These are phyloP conservation scores for Trichoderma polysporum DNA, from an alignment of 2,329 filamentous ascomycete species.

Conservation along the genomic window DNA sequence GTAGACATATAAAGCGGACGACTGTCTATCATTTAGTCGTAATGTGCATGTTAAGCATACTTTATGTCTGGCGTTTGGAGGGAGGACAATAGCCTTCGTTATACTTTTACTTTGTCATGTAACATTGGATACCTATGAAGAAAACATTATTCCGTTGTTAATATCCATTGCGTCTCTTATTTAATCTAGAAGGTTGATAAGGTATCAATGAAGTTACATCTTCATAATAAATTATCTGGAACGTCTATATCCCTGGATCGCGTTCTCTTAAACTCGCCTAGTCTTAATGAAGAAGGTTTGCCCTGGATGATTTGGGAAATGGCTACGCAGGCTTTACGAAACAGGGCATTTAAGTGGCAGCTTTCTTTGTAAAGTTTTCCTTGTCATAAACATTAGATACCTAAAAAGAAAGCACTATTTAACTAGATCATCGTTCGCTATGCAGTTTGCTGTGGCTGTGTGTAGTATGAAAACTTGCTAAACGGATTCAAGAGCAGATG, in stretches of 20 bases:
- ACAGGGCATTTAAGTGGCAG: too few species aligned
- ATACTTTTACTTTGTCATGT: neutral
- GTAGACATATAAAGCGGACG: conserved; percentile 32
- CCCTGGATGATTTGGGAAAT: too few species aligned
- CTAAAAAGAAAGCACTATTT: neutral
- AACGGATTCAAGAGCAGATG: conserved; percentile 8
- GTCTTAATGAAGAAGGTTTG: too few species aligned
- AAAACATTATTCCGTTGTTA: neutral
- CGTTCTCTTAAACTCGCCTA: too few species aligned
- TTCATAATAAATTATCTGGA: too few species aligned
- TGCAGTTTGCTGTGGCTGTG: conserved; percentile 4
- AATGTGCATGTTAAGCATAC: neutral
- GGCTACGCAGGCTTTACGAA: too few species aligned
- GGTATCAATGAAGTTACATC: too few species aligned
- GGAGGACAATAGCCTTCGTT: neutral
- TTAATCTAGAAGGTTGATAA: too few species aligned
- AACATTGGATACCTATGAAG: neutral
- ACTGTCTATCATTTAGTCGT: neutral
- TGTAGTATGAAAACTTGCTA: neutral
- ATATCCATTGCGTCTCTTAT: too few species aligned
- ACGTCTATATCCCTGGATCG: too few species aligned
- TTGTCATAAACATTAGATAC: neutral
- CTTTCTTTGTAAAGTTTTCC: too few species aligned
- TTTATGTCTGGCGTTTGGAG: neutral
- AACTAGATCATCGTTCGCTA: conserved; percentile 6